These are phyloP conservation scores for Nannochloropsis gaditana DNA, from an alignment of 108 stramenopile species.

Conservation along the genomic window DNA sequence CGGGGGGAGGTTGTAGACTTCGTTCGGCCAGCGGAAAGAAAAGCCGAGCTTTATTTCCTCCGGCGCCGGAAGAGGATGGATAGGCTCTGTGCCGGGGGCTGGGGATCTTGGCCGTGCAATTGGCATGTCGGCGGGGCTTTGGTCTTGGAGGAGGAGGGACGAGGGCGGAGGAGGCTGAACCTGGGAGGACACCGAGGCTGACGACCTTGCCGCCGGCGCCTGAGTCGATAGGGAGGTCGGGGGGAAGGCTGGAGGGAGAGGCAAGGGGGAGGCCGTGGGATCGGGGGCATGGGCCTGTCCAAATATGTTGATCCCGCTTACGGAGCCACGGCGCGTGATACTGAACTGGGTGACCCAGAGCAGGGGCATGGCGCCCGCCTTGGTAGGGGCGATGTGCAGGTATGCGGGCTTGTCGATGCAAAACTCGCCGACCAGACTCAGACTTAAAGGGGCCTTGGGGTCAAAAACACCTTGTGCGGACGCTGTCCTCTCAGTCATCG, in stretches of 20 bases:
- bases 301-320: slow-evolving; percentile 29
- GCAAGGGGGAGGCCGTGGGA: too few relatives aligned
- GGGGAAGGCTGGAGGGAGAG: neutral
- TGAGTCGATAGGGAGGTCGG: neutral
- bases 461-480: neutral
- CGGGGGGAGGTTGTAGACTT: slow-evolving; percentile 65
- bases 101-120: too few relatives aligned
- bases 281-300: neutral
- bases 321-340: slow-evolving; percentile 29
- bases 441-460: neutral
- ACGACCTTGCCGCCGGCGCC: neutral
- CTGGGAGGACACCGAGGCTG: neutral
- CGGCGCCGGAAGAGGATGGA: neutral
- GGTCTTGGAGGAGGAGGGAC: neutral
- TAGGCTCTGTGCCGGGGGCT: too few relatives aligned
- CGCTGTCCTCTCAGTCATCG: neutral
- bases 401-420: slow-evolving; percentile 39
- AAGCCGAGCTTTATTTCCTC: slow-evolving; percentile 20
- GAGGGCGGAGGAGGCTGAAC: neutral
- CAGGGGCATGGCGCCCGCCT: neutral
- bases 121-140: neutral
- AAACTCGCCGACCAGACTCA: slow-evolving; percentile 36
- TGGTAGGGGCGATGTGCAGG: slow-evolving; percentile 25
- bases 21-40: slow-evolving; percentile 83
- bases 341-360: slow-evolving; percentile 44